Base-by-base conservation (phyloP, 495 filamentous ascomycete species). In the Podospora australis region DNA sequence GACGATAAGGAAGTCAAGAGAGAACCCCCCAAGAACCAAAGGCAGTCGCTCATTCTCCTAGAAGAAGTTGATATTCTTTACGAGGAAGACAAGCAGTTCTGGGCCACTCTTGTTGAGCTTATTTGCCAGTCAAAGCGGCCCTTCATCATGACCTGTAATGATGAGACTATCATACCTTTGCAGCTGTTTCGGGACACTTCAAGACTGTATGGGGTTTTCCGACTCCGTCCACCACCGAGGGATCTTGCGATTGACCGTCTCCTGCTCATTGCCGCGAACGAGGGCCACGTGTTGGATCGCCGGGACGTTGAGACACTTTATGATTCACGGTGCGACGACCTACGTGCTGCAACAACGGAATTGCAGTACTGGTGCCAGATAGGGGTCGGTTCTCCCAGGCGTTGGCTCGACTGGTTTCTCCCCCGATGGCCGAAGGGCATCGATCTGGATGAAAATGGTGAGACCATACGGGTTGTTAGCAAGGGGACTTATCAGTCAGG, bases 311-410 rank as follows among this genome's bases (percentile, higher is more conserved):
- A 74, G 46, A 68, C 73, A 29, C 77, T 99, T 2, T 96, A 89
- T 56, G 65, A 74, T 36, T 77, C 79, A 1, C 81, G 82, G 21
- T 57, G 72, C 2, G 63, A 73, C 35, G 92, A 97, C 60, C 70
- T 99, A 16, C 80, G 94, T 17, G 86, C 80, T 22, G 81, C 82
- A 0, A 80, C 97, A n/a, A 84, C 78, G 50, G 88, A 99, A 41
- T 72, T 99, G 9, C 81, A 95, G 53, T 95, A 92, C 63, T 96
- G 89, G 89, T 97, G 94, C 57, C 92, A 96, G 66, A 89, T 97
- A 66, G 90, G 80, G 1, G 79, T 97, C 21, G 94, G 94, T n/a
- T 91, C 94, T 56, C 73, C 79, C 11, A 87, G 86, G 60, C 84
- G 87, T 1, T 90, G 91, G 2, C 73, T 95, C 20, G 88, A 92